Conservation (phyloP, 1,139 yeast genomes). For the Geotrichum candidum region DNA sequence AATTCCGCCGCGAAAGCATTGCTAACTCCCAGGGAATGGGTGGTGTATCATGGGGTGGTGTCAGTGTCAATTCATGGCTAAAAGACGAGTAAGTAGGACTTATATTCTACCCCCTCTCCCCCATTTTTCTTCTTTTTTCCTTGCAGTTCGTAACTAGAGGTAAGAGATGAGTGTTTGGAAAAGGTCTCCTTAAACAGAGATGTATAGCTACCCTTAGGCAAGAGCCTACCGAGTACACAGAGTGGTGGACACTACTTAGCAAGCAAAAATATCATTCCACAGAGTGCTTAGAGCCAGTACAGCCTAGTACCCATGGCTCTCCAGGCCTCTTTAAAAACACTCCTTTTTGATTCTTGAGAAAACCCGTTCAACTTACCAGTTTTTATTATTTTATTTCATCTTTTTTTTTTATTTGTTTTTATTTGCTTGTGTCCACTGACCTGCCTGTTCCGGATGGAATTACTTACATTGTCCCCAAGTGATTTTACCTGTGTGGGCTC, state of each 20-base stretch:
- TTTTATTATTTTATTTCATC: not conserved
- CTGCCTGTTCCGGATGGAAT: not conserved
- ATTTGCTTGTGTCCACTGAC: not conserved
- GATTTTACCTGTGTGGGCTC: not conserved
- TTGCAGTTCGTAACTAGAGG: not conserved
- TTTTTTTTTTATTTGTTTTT: not conserved
- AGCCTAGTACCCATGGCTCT: not conserved
- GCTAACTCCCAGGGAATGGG: constrained; percentile 98
- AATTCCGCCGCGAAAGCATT: constrained; percentile 71
- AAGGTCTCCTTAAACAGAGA: not conserved
- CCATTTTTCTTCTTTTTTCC: constrained; percentile 21
- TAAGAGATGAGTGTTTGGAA: not conserved
- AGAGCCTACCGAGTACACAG: not conserved
- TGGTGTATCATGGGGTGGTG: constrained; percentile 97
- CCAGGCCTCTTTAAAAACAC: not conserved
- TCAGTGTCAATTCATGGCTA: constrained; percentile 91
- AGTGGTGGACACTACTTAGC: not conserved
- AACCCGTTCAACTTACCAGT: not conserved
- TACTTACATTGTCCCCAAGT: not conserved
- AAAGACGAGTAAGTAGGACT: constrained; percentile 69
- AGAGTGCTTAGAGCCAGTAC: not conserved
- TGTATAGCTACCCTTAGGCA: not conserved
- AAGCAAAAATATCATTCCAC: not conserved
- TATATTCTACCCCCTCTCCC: not conserved
- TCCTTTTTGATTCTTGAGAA: not conserved